Conservation (phyloP, 441 rosid species). For the Populus trichocarpa region DNA sequence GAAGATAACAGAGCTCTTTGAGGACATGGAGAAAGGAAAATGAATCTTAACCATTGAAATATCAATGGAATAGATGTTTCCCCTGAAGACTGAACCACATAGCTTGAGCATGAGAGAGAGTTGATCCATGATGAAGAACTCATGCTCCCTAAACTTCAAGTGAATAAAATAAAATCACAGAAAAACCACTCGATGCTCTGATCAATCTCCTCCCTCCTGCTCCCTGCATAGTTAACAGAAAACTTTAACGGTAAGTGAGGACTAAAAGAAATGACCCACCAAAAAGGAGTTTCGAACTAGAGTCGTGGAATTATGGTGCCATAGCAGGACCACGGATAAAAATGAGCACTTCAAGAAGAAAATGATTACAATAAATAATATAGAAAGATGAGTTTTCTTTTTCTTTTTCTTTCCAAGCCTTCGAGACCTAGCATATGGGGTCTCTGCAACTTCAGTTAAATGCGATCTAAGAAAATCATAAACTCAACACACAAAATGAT, state of each 20-base stretch:
- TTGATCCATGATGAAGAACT: slow-evolving; percentile 46
- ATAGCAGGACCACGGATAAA: not conserved
- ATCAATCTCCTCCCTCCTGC: slow-evolving; percentile 2
- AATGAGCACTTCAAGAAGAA: not conserved
- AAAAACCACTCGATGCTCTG: not conserved
- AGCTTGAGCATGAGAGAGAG: slow-evolving; percentile 55
- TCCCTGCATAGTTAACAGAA: slow-evolving; percentile 12
- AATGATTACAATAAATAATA: no score
- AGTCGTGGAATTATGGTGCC: not conserved
- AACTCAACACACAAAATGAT: not conserved
- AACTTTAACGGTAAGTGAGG: not conserved
- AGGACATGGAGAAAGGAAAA: slow-evolving; percentile 74
- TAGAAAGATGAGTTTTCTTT: no score
- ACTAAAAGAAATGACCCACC: not conserved
- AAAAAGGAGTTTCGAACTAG: not conserved
- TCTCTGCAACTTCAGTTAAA: not conserved
- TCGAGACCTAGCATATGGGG: not conserved
- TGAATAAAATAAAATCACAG: not conserved
- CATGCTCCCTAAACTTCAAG: slow-evolving; percentile 23
- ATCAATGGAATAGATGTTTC: slow-evolving; percentile 37
- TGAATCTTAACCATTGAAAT: slow-evolving; percentile 71
- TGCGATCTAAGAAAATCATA: not conserved
- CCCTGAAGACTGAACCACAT: slow-evolving; percentile 29
- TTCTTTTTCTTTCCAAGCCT: not conserved
- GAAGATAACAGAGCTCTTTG: slow-evolving; percentile 61